Conservation (phyloP, 139 green algal genomes). For the Tetradesmus obliquus region DNA sequence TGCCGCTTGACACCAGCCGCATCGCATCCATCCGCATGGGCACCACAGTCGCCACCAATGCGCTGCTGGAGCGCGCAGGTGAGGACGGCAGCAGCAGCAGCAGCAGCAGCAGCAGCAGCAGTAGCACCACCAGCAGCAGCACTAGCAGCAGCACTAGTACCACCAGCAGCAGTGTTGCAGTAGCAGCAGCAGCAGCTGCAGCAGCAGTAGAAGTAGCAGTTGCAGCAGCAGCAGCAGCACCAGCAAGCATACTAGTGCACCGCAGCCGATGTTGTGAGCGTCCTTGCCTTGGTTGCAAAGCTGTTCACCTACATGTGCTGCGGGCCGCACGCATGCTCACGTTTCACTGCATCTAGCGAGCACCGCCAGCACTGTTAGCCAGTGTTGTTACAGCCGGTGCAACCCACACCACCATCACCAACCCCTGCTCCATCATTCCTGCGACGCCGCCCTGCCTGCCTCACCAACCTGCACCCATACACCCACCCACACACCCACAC, state of each 20-base stretch:
- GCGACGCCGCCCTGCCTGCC: background rate
- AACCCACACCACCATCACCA: too few species aligned
- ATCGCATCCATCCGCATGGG: slow-evolving; percentile 94
- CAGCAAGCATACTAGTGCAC: background rate
- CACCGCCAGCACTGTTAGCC: too few species aligned
- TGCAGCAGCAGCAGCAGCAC: background rate
- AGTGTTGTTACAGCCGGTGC: too few species aligned
- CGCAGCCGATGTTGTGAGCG: too few species aligned
- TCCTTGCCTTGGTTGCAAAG: too few species aligned
- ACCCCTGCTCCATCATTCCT: too few species aligned
- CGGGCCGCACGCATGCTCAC: too few species aligned
- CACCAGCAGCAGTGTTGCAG: background rate
- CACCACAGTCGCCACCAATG: slow-evolving; percentile 96
- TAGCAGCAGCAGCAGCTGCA: background rate
- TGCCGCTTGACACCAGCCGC: slow-evolving; percentile 84
- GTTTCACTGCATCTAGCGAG: too few species aligned
- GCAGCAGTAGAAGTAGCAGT: background rate
- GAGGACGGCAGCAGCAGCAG: background rate
- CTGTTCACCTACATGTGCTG: too few species aligned
- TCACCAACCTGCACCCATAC: background rate
- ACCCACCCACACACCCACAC: too few species aligned
- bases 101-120: background rate
- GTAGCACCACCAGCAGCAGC: background rate
- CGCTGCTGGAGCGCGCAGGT: slow-evolving; percentile 92
- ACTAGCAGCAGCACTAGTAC: background rate